A percentile compares a stretch with the other conserved stretches of the same genome.
Conservation (phyloP, 306 rosid species). For the Comarum palustre region DNA sequence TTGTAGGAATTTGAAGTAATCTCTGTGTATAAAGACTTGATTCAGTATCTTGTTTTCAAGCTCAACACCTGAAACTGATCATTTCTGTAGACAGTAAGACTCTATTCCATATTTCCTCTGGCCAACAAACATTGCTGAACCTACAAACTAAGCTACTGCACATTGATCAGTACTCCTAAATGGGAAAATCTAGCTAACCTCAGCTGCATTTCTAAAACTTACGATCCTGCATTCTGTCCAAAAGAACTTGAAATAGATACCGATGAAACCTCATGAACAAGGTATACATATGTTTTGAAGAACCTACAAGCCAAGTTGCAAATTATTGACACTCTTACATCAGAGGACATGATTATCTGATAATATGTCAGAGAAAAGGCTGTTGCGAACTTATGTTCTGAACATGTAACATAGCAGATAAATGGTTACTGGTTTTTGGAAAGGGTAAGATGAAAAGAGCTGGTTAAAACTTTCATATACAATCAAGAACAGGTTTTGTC, state of each 20-base stretch:
- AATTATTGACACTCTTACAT: background rate
- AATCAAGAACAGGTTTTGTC: background rate
- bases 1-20: no score
- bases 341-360: background rate
- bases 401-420: background rate
- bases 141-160: background rate
- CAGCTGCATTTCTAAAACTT: background rate
- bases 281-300: background rate
- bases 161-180: background rate
- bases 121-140: no score
- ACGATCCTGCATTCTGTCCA: background rate
- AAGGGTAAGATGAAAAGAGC: background rate
- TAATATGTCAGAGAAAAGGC: background rate
- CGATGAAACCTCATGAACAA: background rate
- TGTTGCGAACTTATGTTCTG: background rate
- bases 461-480: background rate
- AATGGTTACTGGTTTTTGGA: background rate
- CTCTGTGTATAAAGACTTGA: no score
- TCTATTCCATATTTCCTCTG: no score
- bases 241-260: background rate
- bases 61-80: no score
- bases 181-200: background rate
- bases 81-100: no score
- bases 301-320: no score
- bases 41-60: no score